A percentile compares a stretch with the other conserved stretches of the same genome.
Evolutionary conservation across 2,329 filamentous ascomycete genomes (phyloP).

Genomic region (Hortaea werneckii): DNA sequence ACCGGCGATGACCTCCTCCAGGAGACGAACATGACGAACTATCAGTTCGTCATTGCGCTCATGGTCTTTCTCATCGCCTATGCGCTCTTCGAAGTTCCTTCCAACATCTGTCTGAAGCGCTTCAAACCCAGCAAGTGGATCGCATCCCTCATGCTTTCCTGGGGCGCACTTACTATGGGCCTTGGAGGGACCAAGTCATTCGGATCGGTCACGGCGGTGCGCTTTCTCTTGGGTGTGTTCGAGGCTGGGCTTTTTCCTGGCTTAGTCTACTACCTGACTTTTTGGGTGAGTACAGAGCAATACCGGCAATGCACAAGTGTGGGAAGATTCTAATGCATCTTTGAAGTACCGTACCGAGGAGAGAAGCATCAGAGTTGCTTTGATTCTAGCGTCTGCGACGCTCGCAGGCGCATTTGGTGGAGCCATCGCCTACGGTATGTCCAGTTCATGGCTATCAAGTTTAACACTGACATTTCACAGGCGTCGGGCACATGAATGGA

Average conservation of each 20-base stretch:
- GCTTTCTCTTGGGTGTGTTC: conserved; percentile 34
- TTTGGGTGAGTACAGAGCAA: not conserved
- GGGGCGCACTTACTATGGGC: conserved; percentile 22
- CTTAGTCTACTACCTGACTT: conserved; percentile 22
- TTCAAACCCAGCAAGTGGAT: conserved; percentile 32
- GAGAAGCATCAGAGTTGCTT: conserved; percentile 19
- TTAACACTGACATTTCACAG: not conserved
- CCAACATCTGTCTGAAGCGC: conserved; percentile 31
- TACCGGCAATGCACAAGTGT: not conserved
- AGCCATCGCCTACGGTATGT: conserved; percentile 35
- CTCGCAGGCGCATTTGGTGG: conserved; percentile 26
- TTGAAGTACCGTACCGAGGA: conserved; percentile 25
- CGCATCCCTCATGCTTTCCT: conserved; percentile 21
- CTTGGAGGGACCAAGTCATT: conserved; percentile 37
- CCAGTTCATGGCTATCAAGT: not conserved
- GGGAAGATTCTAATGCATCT: not conserved
- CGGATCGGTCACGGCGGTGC: conserved; percentile 33
- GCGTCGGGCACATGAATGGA: conserved; percentile 40
- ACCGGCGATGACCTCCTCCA: conserved; percentile 52
- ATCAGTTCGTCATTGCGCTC: conserved; percentile 43
- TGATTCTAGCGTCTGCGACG: conserved; percentile 24
- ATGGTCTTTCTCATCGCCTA: conserved; percentile 49
- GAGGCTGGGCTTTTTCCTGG: conserved; percentile 50
- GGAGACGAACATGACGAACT: conserved; percentile 50
- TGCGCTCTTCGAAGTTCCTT: conserved; percentile 35